Conservation (phyloP, 345 rosid species). For the Citrus hindsii region DNA sequence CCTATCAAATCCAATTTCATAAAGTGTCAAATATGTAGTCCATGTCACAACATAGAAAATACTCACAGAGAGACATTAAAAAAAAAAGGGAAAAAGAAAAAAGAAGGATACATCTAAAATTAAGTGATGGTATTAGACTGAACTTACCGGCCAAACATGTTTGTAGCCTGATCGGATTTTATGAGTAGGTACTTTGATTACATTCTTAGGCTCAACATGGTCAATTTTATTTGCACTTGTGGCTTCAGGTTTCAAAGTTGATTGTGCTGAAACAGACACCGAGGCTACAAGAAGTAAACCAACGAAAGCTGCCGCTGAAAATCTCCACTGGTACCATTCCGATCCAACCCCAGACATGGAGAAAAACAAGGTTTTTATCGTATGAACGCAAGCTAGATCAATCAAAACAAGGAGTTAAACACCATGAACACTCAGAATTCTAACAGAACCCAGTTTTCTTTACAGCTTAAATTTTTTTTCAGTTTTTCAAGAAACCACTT, state of each 20-base stretch:
- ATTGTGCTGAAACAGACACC: constrained; percentile 9
- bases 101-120: background rate
- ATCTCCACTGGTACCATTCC: background rate
- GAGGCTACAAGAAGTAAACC: constrained; percentile 15
- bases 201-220: background rate
- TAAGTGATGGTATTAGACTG: background rate
- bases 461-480: background rate
- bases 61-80: background rate
- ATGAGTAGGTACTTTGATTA: background rate
- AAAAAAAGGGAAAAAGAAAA: background rate
- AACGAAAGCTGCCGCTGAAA: background rate
- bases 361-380: background rate
- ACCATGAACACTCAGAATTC: background rate
- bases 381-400: background rate
- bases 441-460: background rate
- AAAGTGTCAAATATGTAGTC: background rate
- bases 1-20: constrained; percentile 22
- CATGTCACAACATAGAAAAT: no score
- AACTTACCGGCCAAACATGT: constrained; percentile 36
- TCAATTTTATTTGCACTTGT: constrained; percentile 1
- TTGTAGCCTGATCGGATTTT: constrained; percentile 8
- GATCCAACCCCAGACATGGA: background rate
- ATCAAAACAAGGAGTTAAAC: background rate
- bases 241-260: constrained; percentile 1
- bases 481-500: background rate